Evolutionary conservation across 1,284 basidiomycete species (phyloP), one percentile per base, ranked within the genome.

Genomic region (Ustilago bromivora): DNA sequence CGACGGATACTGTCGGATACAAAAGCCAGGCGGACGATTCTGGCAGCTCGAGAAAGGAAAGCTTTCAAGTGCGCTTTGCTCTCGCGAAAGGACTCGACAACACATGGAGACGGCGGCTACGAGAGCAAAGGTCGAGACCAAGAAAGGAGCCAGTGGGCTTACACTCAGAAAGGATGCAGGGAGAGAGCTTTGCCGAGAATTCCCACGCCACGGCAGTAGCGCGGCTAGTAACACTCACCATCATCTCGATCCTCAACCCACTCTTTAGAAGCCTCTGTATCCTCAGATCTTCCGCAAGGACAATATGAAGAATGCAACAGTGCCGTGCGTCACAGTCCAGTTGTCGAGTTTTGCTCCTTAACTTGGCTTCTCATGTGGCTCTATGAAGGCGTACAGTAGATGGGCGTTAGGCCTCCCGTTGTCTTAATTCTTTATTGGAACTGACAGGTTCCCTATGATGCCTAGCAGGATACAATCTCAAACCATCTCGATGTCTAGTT

Each of bases 151-250:
- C 13, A 51, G 49, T 28, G 49, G 12, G 46, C 46, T 49, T n/a
- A 31, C 31, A 36, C 52, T 38, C 54, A 31, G 31, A 46, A 15
- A 61, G 31, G 28, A 51, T 51, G 49, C 49, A 31, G 28, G 49
- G 31, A 51, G 49, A 43, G 40, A 13, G 28, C 54, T 56, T 56
- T 56, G 54, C 54, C 54, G 54, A 56, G 54, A 28, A 40, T 54
- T 28, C 23, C 40, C 11, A 41, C 17, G 40, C 12, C 40, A 41
- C 4, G 23, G 23, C 23, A 28, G 23, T 28, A 28, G 23, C 23
- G 23, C 23, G 23, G 23, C 23, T 28, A 28, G 23, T 28, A 28
- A 28, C 23, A 3, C 23, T 3, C 23, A 28, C 23, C 23, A 28
- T 28, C 23, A 28, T 28, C 23, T 28, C 23, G 23, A 28, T 28